Conservation (phyloP, 1,284 basidiomycete genomes). For the Ceratobasidium theobromae region DNA sequence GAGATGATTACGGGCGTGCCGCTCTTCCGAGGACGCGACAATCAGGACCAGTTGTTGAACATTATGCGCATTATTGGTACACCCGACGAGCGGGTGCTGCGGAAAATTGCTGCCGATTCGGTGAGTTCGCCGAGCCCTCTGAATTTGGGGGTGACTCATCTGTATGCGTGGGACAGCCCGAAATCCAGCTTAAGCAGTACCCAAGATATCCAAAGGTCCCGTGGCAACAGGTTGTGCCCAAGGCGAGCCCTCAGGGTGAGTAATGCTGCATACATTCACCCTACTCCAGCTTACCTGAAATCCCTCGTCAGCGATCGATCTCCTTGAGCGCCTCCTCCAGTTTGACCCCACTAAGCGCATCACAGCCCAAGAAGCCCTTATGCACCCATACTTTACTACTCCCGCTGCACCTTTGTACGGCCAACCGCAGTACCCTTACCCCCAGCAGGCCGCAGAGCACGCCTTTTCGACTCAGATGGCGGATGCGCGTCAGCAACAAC, state of each 20-base stretch:
- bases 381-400: slow-evolving; percentile 89
- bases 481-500: slow-evolving; percentile 38
- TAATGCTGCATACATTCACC: slow-evolving; percentile 1
- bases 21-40: slow-evolving; percentile 95
- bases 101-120: slow-evolving; percentile 89
- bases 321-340: slow-evolving; percentile 92
- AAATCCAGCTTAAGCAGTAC: slow-evolving; percentile 85
- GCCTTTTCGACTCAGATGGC: slow-evolving; percentile 29
- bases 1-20: slow-evolving; percentile 98
- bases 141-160: background rate
- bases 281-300: slow-evolving; percentile 31
- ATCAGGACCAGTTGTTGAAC: slow-evolving; percentile 95
- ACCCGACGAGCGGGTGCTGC: slow-evolving; percentile 84
- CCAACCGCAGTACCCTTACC: slow-evolving; percentile 36
- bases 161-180: slow-evolving; percentile 61
- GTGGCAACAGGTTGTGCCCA: slow-evolving; percentile 86
- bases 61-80: slow-evolving; percentile 98
- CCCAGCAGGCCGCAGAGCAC: slow-evolving; percentile 31
- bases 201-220: slow-evolving; percentile 91
- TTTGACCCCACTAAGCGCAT: slow-evolving; percentile 95
- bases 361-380: slow-evolving; percentile 88
- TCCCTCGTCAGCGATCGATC: slow-evolving; percentile 73
- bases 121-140: slow-evolving; percentile 51
- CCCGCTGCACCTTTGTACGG: slow-evolving; percentile 49
- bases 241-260: slow-evolving; percentile 85